Base-by-base conservation (phyloP, 305 asterid genomes). In the Fraxinus velutina region DNA sequence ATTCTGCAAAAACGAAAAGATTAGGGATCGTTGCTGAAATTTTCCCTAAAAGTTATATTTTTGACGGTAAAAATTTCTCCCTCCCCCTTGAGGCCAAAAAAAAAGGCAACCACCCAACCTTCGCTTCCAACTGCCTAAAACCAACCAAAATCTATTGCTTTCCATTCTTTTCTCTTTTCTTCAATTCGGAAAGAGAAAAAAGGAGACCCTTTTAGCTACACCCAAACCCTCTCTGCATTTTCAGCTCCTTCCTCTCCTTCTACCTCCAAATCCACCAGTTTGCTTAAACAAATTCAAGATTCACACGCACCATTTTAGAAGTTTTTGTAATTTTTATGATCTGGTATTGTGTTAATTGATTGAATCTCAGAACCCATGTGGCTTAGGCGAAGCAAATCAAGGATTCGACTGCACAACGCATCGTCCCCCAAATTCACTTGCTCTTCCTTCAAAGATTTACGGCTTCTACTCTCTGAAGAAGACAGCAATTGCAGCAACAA, bases 371-470 rank as follows among this genome's bases (percentile, higher is more conserved):
- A 76, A 86, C 85, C 89, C 89, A 95, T 95, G 99, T 95, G 97
- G 98, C 89, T 92, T 9, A 77, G 92, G 62, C 88, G 96, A 77
- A 83, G 90, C 79, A 92, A 91, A 84, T 88, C 99, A 64, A 89
- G 85, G 83, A 81, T 75, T 83, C 92, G 90, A 79, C 78, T 86
- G 87, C 92, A 85, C 79, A 82, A 76, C 80, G 84, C 86, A 8
- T 84, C 87, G 24, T 72, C 96, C 55, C 83, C 82, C 64, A 92
- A 89, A 83, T 93, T 92, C 80, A 86, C 92, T 9, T 90, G 94
- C 73, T 85, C 97, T 8, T 92, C 99, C 19, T 93, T 95, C 89
- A 95, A 95, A 89, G 98, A 92, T 75, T 88, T 95, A 81, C 93
- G 91, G 68, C 80, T 57, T 79, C 92, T 94, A 81, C 87, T 90